Evolutionary conservation across 352 stramenopile genomes (phyloP).

Genomic region (Phytopythium cucurbitacearum): DNA sequence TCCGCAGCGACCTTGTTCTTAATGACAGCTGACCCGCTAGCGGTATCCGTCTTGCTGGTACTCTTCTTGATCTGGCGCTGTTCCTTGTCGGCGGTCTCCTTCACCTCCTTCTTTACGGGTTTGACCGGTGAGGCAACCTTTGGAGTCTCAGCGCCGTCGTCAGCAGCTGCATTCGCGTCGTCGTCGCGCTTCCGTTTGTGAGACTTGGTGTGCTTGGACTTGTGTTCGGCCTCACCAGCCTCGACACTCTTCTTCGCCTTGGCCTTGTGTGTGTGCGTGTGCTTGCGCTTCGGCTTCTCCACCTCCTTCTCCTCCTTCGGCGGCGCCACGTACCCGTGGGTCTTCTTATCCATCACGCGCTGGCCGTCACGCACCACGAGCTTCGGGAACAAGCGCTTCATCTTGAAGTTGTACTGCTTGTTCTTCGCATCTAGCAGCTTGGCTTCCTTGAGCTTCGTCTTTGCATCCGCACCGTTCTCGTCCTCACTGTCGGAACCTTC

Average conservation of each 20-base stretch:
- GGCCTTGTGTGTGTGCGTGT: slow-evolving; percentile 12
- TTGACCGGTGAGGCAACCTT: neutral
- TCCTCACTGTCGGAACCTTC: slow-evolving; percentile 12
- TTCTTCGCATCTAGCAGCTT: slow-evolving; percentile 75
- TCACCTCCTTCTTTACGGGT: slow-evolving; percentile 2
- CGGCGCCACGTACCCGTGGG: slow-evolving; percentile 75
- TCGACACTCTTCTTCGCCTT: slow-evolving; percentile 7
- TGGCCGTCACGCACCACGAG: slow-evolving; percentile 75
- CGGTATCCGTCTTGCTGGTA: slow-evolving; percentile 20
- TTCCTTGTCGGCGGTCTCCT: slow-evolving; percentile 9
- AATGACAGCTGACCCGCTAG: slow-evolving; percentile 7
- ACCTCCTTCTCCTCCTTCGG: slow-evolving; percentile 58
- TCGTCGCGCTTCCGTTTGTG: slow-evolving; percentile 24
- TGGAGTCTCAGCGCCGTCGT: neutral
- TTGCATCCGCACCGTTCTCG: slow-evolving; percentile 32
- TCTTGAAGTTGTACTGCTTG: slow-evolving; percentile 89
- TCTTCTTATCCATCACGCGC: slow-evolving; percentile 77
- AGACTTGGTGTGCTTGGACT: slow-evolving; percentile 10
- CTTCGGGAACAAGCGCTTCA: slow-evolving; percentile 80
- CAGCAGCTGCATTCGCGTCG: slow-evolving; percentile 4
- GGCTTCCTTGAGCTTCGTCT: slow-evolving; percentile 47
- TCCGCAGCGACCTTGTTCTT: slow-evolving; percentile 9
- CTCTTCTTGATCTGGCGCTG: slow-evolving; percentile 3
- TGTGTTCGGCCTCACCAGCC: neutral
- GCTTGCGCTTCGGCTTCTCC: slow-evolving; percentile 25